Base-by-base conservation (phyloP, 2,329 filamentous ascomycete species). In the Neopestalotiopsis sp. region DNA sequence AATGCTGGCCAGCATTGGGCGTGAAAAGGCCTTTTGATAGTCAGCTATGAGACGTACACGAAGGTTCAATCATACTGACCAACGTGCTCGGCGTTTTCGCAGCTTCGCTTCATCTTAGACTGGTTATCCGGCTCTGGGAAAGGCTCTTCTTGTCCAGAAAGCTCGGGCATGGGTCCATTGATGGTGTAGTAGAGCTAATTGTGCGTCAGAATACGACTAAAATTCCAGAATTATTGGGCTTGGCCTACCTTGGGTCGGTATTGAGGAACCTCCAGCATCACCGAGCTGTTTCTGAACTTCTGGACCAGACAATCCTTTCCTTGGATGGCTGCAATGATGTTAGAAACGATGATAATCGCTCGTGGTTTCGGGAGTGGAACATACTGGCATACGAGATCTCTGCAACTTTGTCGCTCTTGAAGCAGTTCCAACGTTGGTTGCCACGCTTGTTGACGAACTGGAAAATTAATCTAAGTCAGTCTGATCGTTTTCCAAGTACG, bases 261-360 rank as follows among this genome's bases (percentile, higher is more conserved):
- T 66, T 92, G 90, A 0, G 89, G 85, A 12, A 90, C 88, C 81
- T 98, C 95, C 0, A 95, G 85, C 94, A 98, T 98, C 38, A 99
- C 94, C 0, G 94, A 95, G 52, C 94, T 97, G 83, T 99, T 99
- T 45, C 96, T 91, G 77, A 99, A 99, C 78, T 98, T 98, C 79
- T 97, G 93, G 6, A 98, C 89, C 0, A 98, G 86, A 72, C 94
- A 95, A 76, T 97, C 94, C 71, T 92, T 92, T 60, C 96, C 96
- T 83, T 99, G 96, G 69, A 97, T 95, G 13, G 95, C 92, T 94
- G 68, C 57, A 63, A 24, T 66, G 65, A 40, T 24, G 34, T 40
- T 20, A 14, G 49, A n/a, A 38, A 83, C 67, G 83, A 76, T 62
- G 71, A 28, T 28, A 28, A 28, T 67, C 57, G n/a, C 56, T 49